Base-by-base conservation (phyloP, 129 eudicot genomes). In the Ambrosia artemisiifolia region DNA sequence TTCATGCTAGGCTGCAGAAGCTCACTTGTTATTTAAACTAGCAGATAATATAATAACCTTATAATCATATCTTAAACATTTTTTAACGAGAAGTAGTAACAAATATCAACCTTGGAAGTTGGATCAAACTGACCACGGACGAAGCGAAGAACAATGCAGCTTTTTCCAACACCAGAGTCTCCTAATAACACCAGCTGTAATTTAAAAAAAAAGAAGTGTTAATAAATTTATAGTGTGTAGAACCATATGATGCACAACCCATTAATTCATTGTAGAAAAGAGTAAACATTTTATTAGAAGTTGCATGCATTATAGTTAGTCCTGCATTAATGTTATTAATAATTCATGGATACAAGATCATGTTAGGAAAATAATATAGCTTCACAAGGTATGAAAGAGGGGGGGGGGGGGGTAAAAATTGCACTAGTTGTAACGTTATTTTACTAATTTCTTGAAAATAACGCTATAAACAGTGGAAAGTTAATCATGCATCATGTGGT, bases 101-200 rank as follows among this genome's bases (percentile, higher is more conserved):
- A 47, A 44, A 40, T 40, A 40, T 7, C 10, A 61, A 87, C 98
- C 96, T 94, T 94, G 73, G 99, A 94, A 42, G 97, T 84, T 53
- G 99, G 99, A 81, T 94, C 97, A 81, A 94, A 94, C 75, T 94
- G 99, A 72, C 97, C 99, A 60, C 97, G 99, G 11, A 94, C 97
- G 83, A 94, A 94, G 63, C 99, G 96, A 51, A 94, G 97, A 74
- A 94, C 99, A 73, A 94, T 94, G 86, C 99, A 94, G 79, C 96
- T 94, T 85, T 94, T 90, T 48, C 99, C 99, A 57, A 94, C 97
- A 63, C 99, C 99, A 81, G 99, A 94, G 83, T 90, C 97, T 44
- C 99, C 99, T 67, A 94, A 84, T 60, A 94, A 84, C 82, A 94
- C 99, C 72, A 94, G 82, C 99, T 94, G 92, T 77, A 87, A 64